Percentiles rank a stretch among this genome's conserved stretches.
phyloP scores from a whole-genome alignment of 192 early-diverging fungal genomes.

The Mortierella claussenii region DNA sequence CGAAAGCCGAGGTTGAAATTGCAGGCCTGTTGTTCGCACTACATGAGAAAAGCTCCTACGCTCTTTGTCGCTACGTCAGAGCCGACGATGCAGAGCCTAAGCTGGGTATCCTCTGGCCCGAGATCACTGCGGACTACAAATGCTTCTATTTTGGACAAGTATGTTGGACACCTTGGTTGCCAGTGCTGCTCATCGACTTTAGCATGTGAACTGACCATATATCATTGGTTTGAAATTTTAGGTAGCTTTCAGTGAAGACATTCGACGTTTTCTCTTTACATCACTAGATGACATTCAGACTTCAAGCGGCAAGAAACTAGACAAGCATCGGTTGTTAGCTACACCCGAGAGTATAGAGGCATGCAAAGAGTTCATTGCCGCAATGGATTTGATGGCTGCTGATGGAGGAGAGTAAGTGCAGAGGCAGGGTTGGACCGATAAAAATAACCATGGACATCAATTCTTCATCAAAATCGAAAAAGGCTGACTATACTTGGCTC shows the following conservation, averaged over 20 bases:
- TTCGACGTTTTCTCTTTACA: slow-evolving; percentile 63
- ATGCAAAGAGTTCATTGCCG: slow-evolving; percentile 66
- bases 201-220: neutral
- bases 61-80: slow-evolving; percentile 71
- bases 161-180: slow-evolving; percentile 5
- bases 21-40: slow-evolving; percentile 62
- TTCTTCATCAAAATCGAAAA: neutral
- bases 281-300: slow-evolving; percentile 57
- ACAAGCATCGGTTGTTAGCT: slow-evolving; percentile 56
- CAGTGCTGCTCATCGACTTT: neutral
- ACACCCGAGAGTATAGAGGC: slow-evolving; percentile 62
- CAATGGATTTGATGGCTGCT: slow-evolving; percentile 68
- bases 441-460: neutral
- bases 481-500: neutral
- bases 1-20: slow-evolving; percentile 53
- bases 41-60: slow-evolving; percentile 61
- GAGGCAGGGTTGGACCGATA: too few relatives aligned
- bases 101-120: slow-evolving; percentile 70
- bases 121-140: slow-evolving; percentile 50
- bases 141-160: slow-evolving; percentile 60
- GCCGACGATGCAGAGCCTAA: slow-evolving; percentile 64
- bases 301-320: slow-evolving; percentile 55
- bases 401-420: slow-evolving; percentile 66
- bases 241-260: slow-evolving; percentile 76
- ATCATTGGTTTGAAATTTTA: slow-evolving; percentile 22